Evolutionary conservation across 1,284 basidiomycete species (phyloP), one percentile per base, ranked within the genome.

Genomic region (Termitomyces sp.): DNA sequence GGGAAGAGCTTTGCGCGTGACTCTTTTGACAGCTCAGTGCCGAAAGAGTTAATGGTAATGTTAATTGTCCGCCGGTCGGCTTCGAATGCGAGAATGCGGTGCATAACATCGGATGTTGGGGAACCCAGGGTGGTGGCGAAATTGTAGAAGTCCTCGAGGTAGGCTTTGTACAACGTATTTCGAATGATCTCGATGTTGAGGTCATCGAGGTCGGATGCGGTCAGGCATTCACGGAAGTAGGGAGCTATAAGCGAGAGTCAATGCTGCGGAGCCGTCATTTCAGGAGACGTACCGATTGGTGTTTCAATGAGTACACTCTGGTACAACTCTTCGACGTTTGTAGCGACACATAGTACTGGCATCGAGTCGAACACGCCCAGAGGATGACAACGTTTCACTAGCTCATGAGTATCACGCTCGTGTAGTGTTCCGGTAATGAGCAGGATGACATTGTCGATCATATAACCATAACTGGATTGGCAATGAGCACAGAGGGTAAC

Each of bases 141-240:
- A 57, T 78, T 69, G 75, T 95, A 83, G 70, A 99, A 99, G 72
- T 99, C 97, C 70, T 98, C 96, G 53, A 99, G 86, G 73, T 99
- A 99, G 13, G 95, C 90, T 72, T 97, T 98, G 83, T 99, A 99
- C 43, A 99, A 88, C n/a, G 96, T 95, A 74, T 99, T 99, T 44
- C 97, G 92, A 71, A 99, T 96, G 72, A 99, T 98, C 75, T 99
- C 97, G 64, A 99, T 99, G 77, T 99, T 98, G 59, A 99, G 85
- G 70, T 99, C 97, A 68, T 99, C 97, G 37, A 99, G 83, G 68
- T 99, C 97, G 31, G 91, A 84, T 7, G 96, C 96, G 21, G 93
- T 91, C 42, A 99, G 80, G 69, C 95, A 97, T 63, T 94, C 89
- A 34, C 92, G 86, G 81, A 99, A 99, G 75, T 99, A 99, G 3